Evolutionary conservation across 2,329 filamentous ascomycete species (phyloP).

Genomic region (Botryosphaeria dothidea): DNA sequence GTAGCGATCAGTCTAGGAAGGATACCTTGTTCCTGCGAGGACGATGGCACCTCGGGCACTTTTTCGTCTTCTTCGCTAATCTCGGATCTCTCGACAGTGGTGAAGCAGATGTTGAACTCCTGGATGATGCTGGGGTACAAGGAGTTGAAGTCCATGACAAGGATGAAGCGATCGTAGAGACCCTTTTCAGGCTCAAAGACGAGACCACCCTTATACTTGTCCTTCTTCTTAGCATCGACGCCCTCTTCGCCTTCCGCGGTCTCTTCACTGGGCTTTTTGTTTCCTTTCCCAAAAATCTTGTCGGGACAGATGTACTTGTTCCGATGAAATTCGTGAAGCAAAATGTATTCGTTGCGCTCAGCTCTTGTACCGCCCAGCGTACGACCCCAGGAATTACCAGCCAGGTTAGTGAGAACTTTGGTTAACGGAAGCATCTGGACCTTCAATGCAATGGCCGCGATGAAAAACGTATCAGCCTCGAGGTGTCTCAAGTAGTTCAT

Average conservation of each 20-base stretch:
- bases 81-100: conserved; percentile 80
- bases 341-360: conserved; percentile 98
- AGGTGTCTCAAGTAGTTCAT: conserved; percentile 94
- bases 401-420: conserved; percentile 93
- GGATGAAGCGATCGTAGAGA: conserved; percentile 94
- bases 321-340: conserved; percentile 92
- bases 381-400: conserved; percentile 96
- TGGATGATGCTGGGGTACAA: conserved; percentile 98
- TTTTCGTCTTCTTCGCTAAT: conserved; percentile 81
- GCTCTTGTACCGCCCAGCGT: conserved; percentile 94
- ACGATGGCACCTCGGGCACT: conserved; percentile 79
- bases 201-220: conserved; percentile 98
- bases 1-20: conserved; percentile 89
- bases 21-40: conserved; percentile 77
- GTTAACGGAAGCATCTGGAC: conserved; percentile 92
- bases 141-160: conserved; percentile 99
- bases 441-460: conserved; percentile 83
- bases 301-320: conserved; percentile 99
- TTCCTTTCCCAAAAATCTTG: conserved; percentile 80
- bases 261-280: conserved; percentile 72
- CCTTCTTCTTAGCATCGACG: conserved; percentile 86
- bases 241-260: conserved; percentile 68
- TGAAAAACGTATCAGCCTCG: conserved; percentile 93
- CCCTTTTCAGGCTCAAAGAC: conserved; percentile 98
- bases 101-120: conserved; percentile 99